phyloP scores from a whole-genome alignment of 306 rosid species.

The Coriaria nepalensis region DNA sequence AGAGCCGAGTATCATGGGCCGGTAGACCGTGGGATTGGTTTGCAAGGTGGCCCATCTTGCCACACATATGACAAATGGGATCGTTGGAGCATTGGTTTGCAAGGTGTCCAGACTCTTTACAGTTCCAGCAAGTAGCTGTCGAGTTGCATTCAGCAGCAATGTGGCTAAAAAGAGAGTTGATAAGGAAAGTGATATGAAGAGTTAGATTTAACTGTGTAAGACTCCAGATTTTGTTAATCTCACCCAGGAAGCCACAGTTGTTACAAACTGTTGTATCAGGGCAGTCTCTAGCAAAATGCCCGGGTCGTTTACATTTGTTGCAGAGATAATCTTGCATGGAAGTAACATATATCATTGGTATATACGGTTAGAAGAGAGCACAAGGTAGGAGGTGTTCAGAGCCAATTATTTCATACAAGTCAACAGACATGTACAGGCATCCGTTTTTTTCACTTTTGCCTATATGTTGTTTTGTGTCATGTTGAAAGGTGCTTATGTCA shows the following conservation, averaged over 20 bases:
- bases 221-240: constrained; percentile 8
- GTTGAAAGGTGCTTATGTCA: too few relatives aligned
- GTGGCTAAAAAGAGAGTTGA: constrained; percentile 35
- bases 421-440: too few relatives aligned
- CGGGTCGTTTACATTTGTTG: constrained; percentile 98
- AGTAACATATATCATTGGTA: constrained; percentile 15
- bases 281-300: constrained; percentile 95
- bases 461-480: too few relatives aligned
- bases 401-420: constrained; percentile 6
- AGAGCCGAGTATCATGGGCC: constrained; percentile 79
- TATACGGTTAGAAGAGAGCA: too few relatives aligned
- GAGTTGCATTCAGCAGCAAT: constrained; percentile 93
- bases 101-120: constrained; percentile 95
- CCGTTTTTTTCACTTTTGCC: too few relatives aligned
- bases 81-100: constrained; percentile 85
- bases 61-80: constrained; percentile 95
- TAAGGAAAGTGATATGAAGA: constrained; percentile 5
- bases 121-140: constrained; percentile 90
- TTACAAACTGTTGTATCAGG: constrained; percentile 94
- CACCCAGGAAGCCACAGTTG: constrained; percentile 97
- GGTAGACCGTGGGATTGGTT: constrained; percentile 68
- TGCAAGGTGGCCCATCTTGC: constrained; percentile 92
- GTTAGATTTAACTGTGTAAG: too few relatives aligned
- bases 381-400: constrained; percentile 10
- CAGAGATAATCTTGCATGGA: constrained; percentile 89